A percentile compares a stretch with the other conserved stretches of the same genome.
These are phyloP conservation scores for Gymnopus androsaceus DNA, from an alignment of 1,284 basidiomycete genomes.

Conservation along the genomic window DNA sequence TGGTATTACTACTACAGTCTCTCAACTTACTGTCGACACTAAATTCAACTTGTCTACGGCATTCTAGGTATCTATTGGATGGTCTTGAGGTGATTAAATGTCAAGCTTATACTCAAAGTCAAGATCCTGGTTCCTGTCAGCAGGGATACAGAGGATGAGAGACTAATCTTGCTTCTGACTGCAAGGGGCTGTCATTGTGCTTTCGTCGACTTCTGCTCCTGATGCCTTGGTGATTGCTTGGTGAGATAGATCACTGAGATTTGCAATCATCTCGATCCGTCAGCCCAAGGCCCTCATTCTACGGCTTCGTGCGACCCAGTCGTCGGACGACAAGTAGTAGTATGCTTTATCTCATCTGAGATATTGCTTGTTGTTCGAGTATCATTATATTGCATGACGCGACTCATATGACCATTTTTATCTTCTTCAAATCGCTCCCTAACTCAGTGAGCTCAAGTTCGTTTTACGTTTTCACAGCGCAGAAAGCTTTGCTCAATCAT, in stretches of 20 bases:
- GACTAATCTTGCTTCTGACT: neutral
- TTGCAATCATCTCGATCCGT: neutral
- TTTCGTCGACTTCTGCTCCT: neutral
- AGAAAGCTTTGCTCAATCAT: neutral
- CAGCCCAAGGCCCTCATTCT: neutral
- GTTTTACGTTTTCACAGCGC: slow-evolving; percentile 2
- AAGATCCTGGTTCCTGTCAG: neutral
- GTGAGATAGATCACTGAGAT: slow-evolving; percentile 2
- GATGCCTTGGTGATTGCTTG: neutral
- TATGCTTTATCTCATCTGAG: no score
- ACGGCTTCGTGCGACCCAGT: no score
- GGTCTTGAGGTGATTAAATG: neutral
- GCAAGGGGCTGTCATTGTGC: neutral
- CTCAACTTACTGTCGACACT: neutral
- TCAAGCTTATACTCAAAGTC: neutral
- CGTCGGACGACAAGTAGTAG: no score
- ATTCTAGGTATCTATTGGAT: slow-evolving; percentile 2
- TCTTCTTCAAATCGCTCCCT: neutral
- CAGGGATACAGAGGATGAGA: neutral
- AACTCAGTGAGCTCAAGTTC: neutral
- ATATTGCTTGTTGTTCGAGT: no score
- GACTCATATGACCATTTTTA: neutral
- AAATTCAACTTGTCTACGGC: slow-evolving; percentile 6
- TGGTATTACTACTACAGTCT: neutral
- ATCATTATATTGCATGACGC: neutral